Percentiles rank a stretch among this genome's conserved stretches.
phyloP scores from a whole-genome alignment of 352 stramenopile species.

The Phytophthora quininea region DNA sequence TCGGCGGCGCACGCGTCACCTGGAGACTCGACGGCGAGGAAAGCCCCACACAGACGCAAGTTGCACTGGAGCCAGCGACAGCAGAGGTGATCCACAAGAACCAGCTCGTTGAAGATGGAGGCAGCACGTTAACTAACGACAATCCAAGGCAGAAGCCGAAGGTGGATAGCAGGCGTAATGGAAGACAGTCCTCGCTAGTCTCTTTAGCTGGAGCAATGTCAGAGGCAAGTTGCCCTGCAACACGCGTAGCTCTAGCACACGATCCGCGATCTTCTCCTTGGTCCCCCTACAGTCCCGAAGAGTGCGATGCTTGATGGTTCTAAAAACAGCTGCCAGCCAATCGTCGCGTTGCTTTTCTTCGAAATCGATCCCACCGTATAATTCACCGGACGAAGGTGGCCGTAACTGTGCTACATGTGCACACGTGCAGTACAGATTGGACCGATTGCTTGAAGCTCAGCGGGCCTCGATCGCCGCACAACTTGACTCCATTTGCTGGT shows the following conservation, averaged over 20 bases:
- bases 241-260: constrained; percentile 1
- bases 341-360: constrained; percentile 3
- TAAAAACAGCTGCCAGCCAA: constrained; percentile 25
- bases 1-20: not conserved
- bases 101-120: constrained; percentile 1
- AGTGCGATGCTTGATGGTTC: constrained; percentile 23
- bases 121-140: not conserved
- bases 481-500: too few relatives aligned
- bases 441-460: too few relatives aligned
- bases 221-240: not conserved
- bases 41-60: too few relatives aligned
- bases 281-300: constrained; percentile 13
- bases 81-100: not conserved
- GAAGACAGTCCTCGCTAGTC: too few relatives aligned
- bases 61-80: not conserved
- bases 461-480: too few relatives aligned
- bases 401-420: too few relatives aligned
- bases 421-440: too few relatives aligned
- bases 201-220: too few relatives aligned
- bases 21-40: too few relatives aligned
- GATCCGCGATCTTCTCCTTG: not conserved
- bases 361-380: constrained; percentile 15
- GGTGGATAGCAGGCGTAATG: too few relatives aligned
- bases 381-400: too few relatives aligned
- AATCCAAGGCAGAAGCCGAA: too few relatives aligned